Evolutionary conservation across 139 green algal species (phyloP).

Genomic region (Spirogloea muscicola): DNA sequence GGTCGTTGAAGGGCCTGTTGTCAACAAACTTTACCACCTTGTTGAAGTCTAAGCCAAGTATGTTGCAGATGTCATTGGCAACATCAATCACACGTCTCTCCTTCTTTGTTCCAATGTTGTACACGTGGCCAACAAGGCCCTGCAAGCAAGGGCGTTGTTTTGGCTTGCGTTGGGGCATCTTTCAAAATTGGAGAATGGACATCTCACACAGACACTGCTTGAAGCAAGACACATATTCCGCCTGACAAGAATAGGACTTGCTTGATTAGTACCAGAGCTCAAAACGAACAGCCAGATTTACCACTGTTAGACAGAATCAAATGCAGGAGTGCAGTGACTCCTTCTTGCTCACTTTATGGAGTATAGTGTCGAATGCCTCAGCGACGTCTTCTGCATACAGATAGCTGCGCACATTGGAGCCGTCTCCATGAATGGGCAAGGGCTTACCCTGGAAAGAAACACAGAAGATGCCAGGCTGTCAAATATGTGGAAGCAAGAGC

Average conservation of each 20-base stretch:
- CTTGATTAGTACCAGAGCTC: too few relatives aligned
- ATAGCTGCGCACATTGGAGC: slow-evolving; percentile 50
- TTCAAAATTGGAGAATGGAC: too few relatives aligned
- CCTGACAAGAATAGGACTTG: too few relatives aligned
- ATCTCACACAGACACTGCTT: too few relatives aligned
- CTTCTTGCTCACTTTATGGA: slow-evolving; percentile 48
- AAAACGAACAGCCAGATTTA: too few relatives aligned
- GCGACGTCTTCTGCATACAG: slow-evolving; percentile 88
- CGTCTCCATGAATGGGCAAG: slow-evolving; percentile 71
- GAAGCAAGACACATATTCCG: too few relatives aligned
- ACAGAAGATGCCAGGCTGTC: too few relatives aligned
- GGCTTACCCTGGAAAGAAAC: too few relatives aligned
- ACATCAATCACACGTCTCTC: slow-evolving; percentile 90
- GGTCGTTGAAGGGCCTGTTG: slow-evolving; percentile 60
- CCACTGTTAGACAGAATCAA: too few relatives aligned
- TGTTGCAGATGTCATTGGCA: slow-evolving; percentile 53
- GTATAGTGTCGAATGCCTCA: slow-evolving; percentile 44
- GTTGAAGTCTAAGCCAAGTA: slow-evolving; percentile 57
- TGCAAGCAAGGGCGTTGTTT: slow-evolving; percentile 6
- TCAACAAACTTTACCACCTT: slow-evolving; percentile 52
- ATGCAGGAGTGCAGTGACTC: too few relatives aligned
- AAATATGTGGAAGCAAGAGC: too few relatives aligned
- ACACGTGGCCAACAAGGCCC: slow-evolving; percentile 68
- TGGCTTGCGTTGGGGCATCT: too few relatives aligned
- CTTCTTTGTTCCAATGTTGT: slow-evolving; percentile 96